Evolutionary conservation across 495 filamentous ascomycete species (phyloP).

Genomic region (Ramalina intermedia): DNA sequence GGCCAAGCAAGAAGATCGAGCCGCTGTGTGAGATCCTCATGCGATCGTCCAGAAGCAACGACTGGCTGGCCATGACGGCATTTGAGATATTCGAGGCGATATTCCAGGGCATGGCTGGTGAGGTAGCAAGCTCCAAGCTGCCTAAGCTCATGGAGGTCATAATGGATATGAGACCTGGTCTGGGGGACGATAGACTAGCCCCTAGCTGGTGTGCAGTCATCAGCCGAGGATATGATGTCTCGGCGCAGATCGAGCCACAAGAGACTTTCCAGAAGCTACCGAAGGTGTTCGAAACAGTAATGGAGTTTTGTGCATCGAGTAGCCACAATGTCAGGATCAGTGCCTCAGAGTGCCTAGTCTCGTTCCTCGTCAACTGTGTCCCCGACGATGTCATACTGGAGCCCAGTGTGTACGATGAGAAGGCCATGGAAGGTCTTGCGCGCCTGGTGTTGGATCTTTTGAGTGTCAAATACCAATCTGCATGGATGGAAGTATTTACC

Average conservation of each 20-base stretch:
- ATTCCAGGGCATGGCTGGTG: conserved; percentile 77
- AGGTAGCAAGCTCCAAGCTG: conserved; percentile 73
- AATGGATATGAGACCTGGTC: conserved; percentile 71
- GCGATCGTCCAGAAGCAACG: conserved; percentile 74
- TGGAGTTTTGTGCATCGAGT: conserved; percentile 65
- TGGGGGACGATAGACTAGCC: conserved; percentile 81
- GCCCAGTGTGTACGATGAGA: conserved; percentile 78
- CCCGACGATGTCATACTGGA: conserved; percentile 67
- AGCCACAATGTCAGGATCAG: conserved; percentile 87
- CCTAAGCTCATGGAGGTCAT: conserved; percentile 78
- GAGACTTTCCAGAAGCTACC: conserved; percentile 83
- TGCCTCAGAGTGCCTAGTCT: conserved; percentile 86
- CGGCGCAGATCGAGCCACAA: conserved; percentile 67
- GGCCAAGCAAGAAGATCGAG: conserved; percentile 96
- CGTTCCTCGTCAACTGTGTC: conserved; percentile 77
- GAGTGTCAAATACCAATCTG: conserved; percentile 78
- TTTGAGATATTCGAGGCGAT: conserved; percentile 96
- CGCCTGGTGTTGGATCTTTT: conserved; percentile 54
- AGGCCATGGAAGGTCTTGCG: conserved; percentile 61
- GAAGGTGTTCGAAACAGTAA: conserved; percentile 60
- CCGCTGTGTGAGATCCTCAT: conserved; percentile 76
- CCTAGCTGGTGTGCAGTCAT: conserved; percentile 94
- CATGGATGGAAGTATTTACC: conserved; percentile 92
- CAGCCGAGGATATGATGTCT: conserved; percentile 86
- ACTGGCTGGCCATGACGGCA: conserved; percentile 86